phyloP scores from a whole-genome alignment of 768 basidiomycete species.

The Cyclocybe aegerita region DNA sequence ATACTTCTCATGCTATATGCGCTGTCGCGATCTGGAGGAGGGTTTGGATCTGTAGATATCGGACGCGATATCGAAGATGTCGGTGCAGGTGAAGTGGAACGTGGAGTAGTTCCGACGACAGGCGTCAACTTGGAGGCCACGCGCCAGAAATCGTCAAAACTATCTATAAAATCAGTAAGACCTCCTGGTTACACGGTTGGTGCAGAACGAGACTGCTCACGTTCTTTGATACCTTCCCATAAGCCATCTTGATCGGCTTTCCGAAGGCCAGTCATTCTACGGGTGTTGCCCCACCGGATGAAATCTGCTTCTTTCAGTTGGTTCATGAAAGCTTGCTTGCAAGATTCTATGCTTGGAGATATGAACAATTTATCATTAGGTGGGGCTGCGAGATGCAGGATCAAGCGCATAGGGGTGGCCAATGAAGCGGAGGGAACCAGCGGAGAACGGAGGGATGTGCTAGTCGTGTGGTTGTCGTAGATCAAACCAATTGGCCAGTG shows the following conservation, averaged over 20 bases:
- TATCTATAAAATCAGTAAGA: conserved; percentile 54
- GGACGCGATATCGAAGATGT: conserved; percentile 63
- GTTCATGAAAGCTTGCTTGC: conserved; percentile 94
- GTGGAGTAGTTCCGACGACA: conserved; percentile 65
- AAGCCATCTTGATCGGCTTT: conserved; percentile 94
- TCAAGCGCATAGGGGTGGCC: conserved; percentile 68
- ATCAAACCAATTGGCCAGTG: conserved; percentile 97
- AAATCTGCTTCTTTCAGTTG: conserved; percentile 97
- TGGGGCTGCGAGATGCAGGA: conserved; percentile 85
- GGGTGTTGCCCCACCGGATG: conserved; percentile 94
- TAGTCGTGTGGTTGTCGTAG: conserved; percentile 81
- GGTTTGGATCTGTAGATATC: conserved; percentile 59
- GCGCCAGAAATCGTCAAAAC: conserved; percentile 94
- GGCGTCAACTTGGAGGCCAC: conserved; percentile 94
- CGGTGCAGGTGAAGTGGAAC: conserved; percentile 56
- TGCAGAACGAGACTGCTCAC: conserved; percentile 47
- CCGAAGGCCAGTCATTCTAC: conserved; percentile 86
- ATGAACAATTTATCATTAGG: conserved; percentile 85
- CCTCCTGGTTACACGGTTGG: conserved; percentile 4
- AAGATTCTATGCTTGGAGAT: conserved; percentile 77
- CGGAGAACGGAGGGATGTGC: conserved; percentile 52
- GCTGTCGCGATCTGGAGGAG: conserved; percentile 66
- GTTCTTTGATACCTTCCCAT: conserved; percentile 95
- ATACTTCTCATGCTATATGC: conserved; percentile 87
- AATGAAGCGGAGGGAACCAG: conserved; percentile 37